Percentiles rank a stretch among this genome's conserved stretches.
These are phyloP conservation scores for Solanum paucissectum DNA, from an alignment of 257 asterid species.

Conservation along the genomic window DNA sequence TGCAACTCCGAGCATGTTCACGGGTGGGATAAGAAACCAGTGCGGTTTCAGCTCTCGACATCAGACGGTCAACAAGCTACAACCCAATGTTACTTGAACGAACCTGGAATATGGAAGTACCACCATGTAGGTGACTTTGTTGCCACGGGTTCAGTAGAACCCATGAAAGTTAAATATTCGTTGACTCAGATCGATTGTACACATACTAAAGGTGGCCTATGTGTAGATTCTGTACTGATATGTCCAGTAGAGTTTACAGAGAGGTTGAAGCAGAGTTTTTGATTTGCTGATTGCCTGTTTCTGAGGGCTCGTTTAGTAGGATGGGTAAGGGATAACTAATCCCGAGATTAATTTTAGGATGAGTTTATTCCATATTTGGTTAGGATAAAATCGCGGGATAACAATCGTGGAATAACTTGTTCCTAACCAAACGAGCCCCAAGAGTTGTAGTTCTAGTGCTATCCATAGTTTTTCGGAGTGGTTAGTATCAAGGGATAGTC, in stretches of 20 bases:
- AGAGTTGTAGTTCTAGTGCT: not conserved
- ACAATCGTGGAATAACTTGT: not conserved
- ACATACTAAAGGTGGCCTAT: slow-evolving; percentile 84
- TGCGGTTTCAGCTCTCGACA: slow-evolving; percentile 62
- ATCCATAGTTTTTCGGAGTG: not conserved
- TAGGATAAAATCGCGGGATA: not conserved
- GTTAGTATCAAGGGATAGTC: not conserved
- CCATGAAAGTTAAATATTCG: slow-evolving; percentile 57
- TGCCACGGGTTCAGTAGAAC: slow-evolving; percentile 18
- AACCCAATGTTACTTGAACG: slow-evolving; percentile 66
- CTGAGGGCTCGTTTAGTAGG: not conserved
- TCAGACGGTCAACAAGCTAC: slow-evolving; percentile 68
- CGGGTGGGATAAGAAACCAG: slow-evolving; percentile 88
- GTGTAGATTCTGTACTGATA: slow-evolving; percentile 75
- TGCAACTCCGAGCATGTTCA: slow-evolving; percentile 69
- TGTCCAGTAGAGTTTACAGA: slow-evolving; percentile 45
- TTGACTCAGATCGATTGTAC: slow-evolving; percentile 97
- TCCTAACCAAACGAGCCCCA: not conserved
- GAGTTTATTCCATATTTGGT: not conserved
- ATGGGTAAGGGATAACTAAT: not conserved
- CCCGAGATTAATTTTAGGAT: not conserved
- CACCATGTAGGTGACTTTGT: slow-evolving; percentile 75
- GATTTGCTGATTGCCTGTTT: not conserved
- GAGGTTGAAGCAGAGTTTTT: slow-evolving; percentile 39
- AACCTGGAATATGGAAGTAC: slow-evolving; percentile 63